Evolutionary conservation across 306 rosid species (phyloP), one percentile per base, ranked within the genome.

Genomic region (Prunus mongolica): DNA sequence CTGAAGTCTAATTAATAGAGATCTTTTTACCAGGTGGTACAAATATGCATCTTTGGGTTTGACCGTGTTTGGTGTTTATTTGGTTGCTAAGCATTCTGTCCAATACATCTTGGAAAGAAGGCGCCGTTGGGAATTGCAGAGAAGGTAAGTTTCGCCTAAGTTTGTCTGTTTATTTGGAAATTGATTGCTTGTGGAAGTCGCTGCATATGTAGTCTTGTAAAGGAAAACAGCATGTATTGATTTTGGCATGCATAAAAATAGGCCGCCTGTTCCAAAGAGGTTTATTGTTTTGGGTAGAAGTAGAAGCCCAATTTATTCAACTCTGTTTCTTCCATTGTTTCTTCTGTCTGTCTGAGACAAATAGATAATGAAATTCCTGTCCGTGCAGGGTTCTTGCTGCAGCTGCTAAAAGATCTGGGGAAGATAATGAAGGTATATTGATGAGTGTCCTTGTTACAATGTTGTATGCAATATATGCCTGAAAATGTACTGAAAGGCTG

Each of bases 311-410:
- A 22, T 69, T 47, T 73, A 65, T 66, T 63, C 27, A 68, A 56
- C 79, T 51, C 15, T 65, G 32, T 61, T 34, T 63, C 34, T 55
- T 73, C 56, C 51, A 24, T 56, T 34, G 34, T 72, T 38, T 56
- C 22, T 8, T 20, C 34, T 2, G 38, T 72, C 64, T 78, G 38
- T 69, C 51, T 25, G 24, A 47, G 34, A 65, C 52, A 69, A 54
- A 47, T 45, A 51, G 68, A 60, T 77, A 20, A 22, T 56, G 20
- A 82, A 30, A 46, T 64, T 65, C 69, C 77, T 81, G 81, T 86
- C 34, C 60, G 20, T 86, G 81, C 86, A 95, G 99, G 91, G 99
- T 95, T 85, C 92, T 92, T 50, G 97, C 97, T 74, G 99, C 99
- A 6, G 97, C 99, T 78, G 90, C 98, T 61, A 95, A 88, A 82